Conservation (phyloP, 108 stramenopile species). For the Stephanodiscus minutulus region DNA sequence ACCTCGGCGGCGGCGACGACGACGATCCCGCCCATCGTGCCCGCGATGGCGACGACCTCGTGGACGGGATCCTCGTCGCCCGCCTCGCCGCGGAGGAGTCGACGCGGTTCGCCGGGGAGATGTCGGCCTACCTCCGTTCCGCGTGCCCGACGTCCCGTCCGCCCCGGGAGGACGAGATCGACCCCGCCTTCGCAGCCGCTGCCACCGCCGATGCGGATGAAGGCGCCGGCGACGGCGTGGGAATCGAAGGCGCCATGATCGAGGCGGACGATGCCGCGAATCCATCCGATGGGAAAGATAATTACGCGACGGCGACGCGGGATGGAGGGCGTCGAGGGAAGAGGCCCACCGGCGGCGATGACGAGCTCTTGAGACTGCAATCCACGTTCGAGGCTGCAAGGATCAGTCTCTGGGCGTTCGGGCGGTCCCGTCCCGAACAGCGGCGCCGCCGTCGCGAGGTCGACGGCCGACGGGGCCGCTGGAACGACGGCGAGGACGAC, state of each 20-base stretch:
- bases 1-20: background rate
- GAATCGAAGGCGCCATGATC: background rate
- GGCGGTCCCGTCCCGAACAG: slow-evolving; percentile 6
- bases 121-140: slow-evolving; percentile 22
- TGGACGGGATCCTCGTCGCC: background rate
- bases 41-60: background rate
- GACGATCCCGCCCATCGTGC: background rate
- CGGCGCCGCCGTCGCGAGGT: too few relatives aligned
- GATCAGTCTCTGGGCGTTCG: slow-evolving; percentile 43
- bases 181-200: background rate
- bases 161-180: background rate
- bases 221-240: background rate
- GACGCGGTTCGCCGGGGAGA: slow-evolving; percentile 23
- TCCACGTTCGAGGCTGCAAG: slow-evolving; percentile 33
- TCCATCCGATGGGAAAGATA: too few relatives aligned
- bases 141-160: slow-evolving; percentile 19
- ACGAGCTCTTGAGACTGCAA: slow-evolving; percentile 23
- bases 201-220: background rate
- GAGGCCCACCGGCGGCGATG: slow-evolving; percentile 1
- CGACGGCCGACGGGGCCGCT: too few relatives aligned
- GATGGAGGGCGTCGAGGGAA: slow-evolving; percentile 6
- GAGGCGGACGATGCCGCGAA: background rate
- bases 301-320: background rate
- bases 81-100: slow-evolving; percentile 14
- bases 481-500: background rate